Conservation (phyloP, 2,329 filamentous ascomycete genomes). For the Ceratocystis albifundus region DNA sequence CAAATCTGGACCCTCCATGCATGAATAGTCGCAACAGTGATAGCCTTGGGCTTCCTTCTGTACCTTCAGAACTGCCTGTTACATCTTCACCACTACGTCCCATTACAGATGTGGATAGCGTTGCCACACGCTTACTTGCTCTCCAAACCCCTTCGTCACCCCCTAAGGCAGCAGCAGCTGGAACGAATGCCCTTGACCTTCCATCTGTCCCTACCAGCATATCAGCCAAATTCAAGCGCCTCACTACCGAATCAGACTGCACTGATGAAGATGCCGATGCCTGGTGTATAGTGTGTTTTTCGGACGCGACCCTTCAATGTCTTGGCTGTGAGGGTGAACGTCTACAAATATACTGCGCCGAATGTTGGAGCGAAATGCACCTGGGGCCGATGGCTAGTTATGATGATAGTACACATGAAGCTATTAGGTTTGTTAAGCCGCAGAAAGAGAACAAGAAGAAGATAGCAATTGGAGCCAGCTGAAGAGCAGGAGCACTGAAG, state of each 20-base stretch:
- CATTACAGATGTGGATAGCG: slow-evolving; percentile 33
- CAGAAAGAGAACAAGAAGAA: slow-evolving; percentile 29
- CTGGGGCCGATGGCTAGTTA: slow-evolving; percentile 54
- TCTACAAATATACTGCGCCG: slow-evolving; percentile 52
- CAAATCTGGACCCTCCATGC: slow-evolving; percentile 16
- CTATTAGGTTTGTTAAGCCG: slow-evolving; percentile 44
- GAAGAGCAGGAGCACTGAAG: background rate
- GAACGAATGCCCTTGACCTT: slow-evolving; percentile 26
- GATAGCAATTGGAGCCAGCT: slow-evolving; percentile 32
- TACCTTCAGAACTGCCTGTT: slow-evolving; percentile 32
- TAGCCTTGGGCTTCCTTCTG: slow-evolving; percentile 31
- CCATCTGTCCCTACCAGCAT: slow-evolving; percentile 38
- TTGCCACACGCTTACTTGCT: slow-evolving; percentile 43
- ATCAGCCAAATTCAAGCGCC: slow-evolving; percentile 35
- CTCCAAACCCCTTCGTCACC: slow-evolving; percentile 33
- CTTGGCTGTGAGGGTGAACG: slow-evolving; percentile 55
- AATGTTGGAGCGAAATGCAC: slow-evolving; percentile 76
- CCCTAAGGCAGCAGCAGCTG: slow-evolving; percentile 25
- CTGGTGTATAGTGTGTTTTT: slow-evolving; percentile 75
- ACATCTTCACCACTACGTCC: slow-evolving; percentile 27
- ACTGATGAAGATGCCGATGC: slow-evolving; percentile 61
- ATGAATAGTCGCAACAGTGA: slow-evolving; percentile 14
- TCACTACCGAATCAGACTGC: slow-evolving; percentile 36
- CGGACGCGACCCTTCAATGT: slow-evolving; percentile 63
- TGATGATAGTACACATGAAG: slow-evolving; percentile 59